Percentiles rank a stretch among this genome's conserved stretches.
Evolutionary conservation across 768 basidiomycete genomes (phyloP).

Genomic region (Rossbeevera mucosa): DNA sequence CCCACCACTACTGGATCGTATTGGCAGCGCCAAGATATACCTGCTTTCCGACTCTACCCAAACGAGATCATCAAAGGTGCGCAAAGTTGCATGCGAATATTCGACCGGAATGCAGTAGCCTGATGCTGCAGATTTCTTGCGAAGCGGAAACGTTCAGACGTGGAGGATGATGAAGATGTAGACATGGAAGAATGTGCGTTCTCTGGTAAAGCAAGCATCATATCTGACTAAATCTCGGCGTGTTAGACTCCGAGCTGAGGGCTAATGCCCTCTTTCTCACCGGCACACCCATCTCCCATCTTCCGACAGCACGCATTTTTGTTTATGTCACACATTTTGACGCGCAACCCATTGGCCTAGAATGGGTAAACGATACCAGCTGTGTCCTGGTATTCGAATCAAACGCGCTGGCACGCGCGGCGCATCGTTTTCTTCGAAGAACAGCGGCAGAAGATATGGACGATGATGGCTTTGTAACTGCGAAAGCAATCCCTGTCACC

Average conservation of each 20-base stretch:
- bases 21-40: slow-evolving; percentile 72
- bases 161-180: slow-evolving; percentile 35
- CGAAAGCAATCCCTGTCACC: slow-evolving; percentile 65
- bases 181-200: slow-evolving; percentile 31
- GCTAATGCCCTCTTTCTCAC: slow-evolving; percentile 67
- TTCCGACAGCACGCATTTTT: slow-evolving; percentile 74
- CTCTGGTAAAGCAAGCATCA: slow-evolving; percentile 10
- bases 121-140: slow-evolving; percentile 39
- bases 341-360: slow-evolving; percentile 66
- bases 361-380: slow-evolving; percentile 84
- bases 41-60: slow-evolving; percentile 65
- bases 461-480: slow-evolving; percentile 54
- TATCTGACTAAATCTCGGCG: neutral
- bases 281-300: slow-evolving; percentile 67
- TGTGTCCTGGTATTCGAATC: slow-evolving; percentile 74
- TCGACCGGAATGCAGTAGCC: slow-evolving; percentile 33
- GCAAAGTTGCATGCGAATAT: slow-evolving; percentile 42
- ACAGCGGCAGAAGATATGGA: slow-evolving; percentile 45
- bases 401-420: slow-evolving; percentile 48
- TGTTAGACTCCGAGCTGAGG: slow-evolving; percentile 46
- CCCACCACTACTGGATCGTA: slow-evolving; percentile 52
- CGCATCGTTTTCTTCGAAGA: slow-evolving; percentile 50
- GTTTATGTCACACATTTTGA: slow-evolving; percentile 80
- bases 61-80: slow-evolving; percentile 67
- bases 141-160: slow-evolving; percentile 47